phyloP scores from a whole-genome alignment of 2,329 filamentous ascomycete species.

The Calonectria montana region DNA sequence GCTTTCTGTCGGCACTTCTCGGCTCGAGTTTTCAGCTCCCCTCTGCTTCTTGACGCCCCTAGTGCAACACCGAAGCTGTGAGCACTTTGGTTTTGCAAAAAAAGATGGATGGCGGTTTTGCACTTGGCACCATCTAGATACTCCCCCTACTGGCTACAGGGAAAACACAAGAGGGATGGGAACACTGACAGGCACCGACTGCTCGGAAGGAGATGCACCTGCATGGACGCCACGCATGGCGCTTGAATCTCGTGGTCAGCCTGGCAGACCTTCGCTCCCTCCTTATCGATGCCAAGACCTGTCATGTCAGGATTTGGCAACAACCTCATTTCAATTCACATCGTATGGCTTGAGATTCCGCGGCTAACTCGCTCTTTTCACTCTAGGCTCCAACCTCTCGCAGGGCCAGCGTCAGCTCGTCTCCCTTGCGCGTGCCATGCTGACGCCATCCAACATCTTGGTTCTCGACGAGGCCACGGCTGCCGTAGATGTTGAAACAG shows the following conservation, averaged over 20 bases:
- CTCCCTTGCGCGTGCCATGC: constrained; percentile 90
- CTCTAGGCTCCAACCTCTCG: constrained; percentile 88
- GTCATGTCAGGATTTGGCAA: constrained; percentile 6
- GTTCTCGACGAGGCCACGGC: constrained; percentile 97
- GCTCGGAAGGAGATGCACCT: constrained; percentile 39
- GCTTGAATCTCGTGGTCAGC: constrained; percentile 46
- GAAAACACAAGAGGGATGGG: background rate
- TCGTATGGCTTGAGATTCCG: background rate
- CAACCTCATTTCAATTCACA: constrained; percentile 14
- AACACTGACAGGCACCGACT: constrained; percentile 22
- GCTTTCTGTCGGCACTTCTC: constrained; percentile 40
- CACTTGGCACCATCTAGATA: constrained; percentile 14
- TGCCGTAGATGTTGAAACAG: constrained; percentile 75
- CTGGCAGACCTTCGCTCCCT: constrained; percentile 5
- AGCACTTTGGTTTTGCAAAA: constrained; percentile 18
- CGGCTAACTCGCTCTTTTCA: constrained; percentile 30
- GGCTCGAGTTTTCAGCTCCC: constrained; percentile 16
- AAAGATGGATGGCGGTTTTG: constrained; percentile 30
- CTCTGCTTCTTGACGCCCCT: background rate
- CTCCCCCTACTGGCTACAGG: background rate
- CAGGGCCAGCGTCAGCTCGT: constrained; percentile 95
- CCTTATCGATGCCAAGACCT: constrained; percentile 6
- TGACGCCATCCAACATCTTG: constrained; percentile 96
- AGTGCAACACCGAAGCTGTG: background rate
- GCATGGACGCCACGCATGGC: constrained; percentile 51